Evolutionary conservation across 176 grass and related monocot species (phyloP).

Genomic region (Oryza brachyantha): DNA sequence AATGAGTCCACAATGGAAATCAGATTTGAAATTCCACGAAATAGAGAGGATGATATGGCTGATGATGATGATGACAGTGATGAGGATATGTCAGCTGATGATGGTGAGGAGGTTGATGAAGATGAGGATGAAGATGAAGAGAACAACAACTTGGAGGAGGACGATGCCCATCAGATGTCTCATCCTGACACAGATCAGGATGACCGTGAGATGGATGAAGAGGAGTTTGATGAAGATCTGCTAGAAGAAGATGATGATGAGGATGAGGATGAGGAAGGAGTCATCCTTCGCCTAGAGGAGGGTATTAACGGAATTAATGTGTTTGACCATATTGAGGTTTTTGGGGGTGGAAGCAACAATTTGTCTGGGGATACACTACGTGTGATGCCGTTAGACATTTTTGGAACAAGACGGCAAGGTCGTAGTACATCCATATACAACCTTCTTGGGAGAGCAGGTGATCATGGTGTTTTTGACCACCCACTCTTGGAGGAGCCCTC

Average conservation of each 20-base stretch:
- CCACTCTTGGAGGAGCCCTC: conserved; percentile 88
- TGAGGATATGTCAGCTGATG: conserved; percentile 78
- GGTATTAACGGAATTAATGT: conserved; percentile 99
- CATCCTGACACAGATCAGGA: conserved; percentile 95
- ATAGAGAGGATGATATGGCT: conserved; percentile 80
- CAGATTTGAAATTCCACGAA: conserved; percentile 81
- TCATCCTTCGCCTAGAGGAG: conserved; percentile 88
- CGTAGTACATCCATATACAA: conserved; percentile 98
- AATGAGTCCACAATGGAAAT: conserved; percentile 90
- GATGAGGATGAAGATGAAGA: conserved; percentile 81
- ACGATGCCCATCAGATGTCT: conserved; percentile 78
- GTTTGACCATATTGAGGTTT: conserved; percentile 97
- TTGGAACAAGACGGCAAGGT: conserved; percentile 88
- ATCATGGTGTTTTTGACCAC: conserved; percentile 78
- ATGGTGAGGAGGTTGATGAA: conserved; percentile 77
- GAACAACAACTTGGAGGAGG: conserved; percentile 84
- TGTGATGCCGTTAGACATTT: conserved; percentile 98
- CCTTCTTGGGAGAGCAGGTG: conserved; percentile 75
- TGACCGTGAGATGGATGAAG: conserved; percentile 97
- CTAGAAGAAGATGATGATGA: conserved; percentile 95
- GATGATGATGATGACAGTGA: conserved; percentile 78
- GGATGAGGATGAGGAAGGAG: conserved; percentile 93
- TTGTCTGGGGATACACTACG: conserved; percentile 70
- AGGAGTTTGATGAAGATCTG: conserved; percentile 95
- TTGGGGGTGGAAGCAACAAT: conserved; percentile 67